A percentile compares a stretch with the other conserved stretches of the same genome.
Conservation (phyloP, 306 rosid genomes). For the Neltuma alba region DNA sequence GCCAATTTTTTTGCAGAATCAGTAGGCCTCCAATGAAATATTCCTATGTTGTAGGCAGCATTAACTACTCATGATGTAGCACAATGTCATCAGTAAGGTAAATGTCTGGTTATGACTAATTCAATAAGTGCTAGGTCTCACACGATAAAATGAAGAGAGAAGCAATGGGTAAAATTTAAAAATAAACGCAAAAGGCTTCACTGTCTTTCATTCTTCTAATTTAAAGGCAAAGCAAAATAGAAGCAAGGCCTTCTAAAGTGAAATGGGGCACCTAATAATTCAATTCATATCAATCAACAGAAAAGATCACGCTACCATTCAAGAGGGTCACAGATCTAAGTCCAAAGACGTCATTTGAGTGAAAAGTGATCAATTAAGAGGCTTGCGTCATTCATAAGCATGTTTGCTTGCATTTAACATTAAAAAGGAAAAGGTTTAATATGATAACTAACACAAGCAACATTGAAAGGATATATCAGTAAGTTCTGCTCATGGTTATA, state of each 20-base stretch:
- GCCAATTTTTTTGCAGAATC: conserved; percentile 77
- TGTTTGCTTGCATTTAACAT: neutral
- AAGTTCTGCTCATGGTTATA: conserved; percentile 16
- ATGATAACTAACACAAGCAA: conserved; percentile 17
- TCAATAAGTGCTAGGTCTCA: conserved; percentile 6
- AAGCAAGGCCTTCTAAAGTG: neutral
- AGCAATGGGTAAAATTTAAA: neutral
- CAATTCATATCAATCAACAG: neutral
- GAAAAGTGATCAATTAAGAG: no score
- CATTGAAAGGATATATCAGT: neutral
- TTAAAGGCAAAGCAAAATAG: neutral
- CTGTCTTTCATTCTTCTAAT: neutral
- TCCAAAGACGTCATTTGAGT: conserved; percentile 18
- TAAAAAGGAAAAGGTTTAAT: neutral
- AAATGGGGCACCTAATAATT: neutral
- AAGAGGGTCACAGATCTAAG: conserved; percentile 11
- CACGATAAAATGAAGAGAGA: neutral
- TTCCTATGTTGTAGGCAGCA: conserved; percentile 92
- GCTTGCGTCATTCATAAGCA: conserved; percentile 24
- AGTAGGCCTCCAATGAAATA: conserved; percentile 96
- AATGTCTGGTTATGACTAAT: conserved; percentile 14
- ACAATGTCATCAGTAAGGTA: conserved; percentile 26
- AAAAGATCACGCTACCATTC: conserved; percentile 17
- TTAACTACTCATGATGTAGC: conserved; percentile 49
- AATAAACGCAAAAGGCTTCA: neutral